Conservation (phyloP, 257 asterid genomes). For the Jaltomata sinuosa region DNA sequence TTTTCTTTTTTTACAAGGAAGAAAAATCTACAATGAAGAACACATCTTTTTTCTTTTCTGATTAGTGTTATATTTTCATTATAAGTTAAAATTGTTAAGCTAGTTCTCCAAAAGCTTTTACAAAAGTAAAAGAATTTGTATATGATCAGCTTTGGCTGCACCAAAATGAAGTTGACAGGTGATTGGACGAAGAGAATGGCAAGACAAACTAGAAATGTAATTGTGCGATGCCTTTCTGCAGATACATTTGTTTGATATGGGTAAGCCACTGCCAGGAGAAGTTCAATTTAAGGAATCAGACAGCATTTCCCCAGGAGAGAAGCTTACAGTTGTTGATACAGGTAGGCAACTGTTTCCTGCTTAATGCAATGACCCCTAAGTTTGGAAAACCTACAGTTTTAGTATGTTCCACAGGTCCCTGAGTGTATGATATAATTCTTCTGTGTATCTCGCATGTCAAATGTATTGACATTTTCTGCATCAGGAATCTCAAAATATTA, state of each 20-base stretch:
- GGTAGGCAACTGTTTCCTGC: slow-evolving; percentile 9
- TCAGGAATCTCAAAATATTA: not conserved
- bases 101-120: not conserved
- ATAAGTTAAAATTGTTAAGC: not conserved
- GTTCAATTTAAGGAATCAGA: slow-evolving; percentile 27
- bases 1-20: not conserved
- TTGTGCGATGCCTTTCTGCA: slow-evolving; percentile 3
- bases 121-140: not conserved
- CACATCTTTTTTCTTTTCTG: not conserved
- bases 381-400: not conserved
- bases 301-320: slow-evolving; percentile 17
- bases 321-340: slow-evolving; percentile 22
- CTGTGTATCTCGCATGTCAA: not conserved
- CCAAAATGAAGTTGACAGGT: not conserved
- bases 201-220: not conserved
- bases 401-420: not conserved
- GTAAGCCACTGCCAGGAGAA: slow-evolving; percentile 15
- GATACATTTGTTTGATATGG: slow-evolving; percentile 31
- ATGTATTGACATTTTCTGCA: not conserved
- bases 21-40: not conserved
- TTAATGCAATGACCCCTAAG: not conserved
- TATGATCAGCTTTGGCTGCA: not conserved
- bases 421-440: not conserved
- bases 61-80: not conserved
- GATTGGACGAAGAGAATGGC: not conserved